Conservation (phyloP, 1,284 basidiomycete genomes). For the Boletus subluridellus region DNA sequence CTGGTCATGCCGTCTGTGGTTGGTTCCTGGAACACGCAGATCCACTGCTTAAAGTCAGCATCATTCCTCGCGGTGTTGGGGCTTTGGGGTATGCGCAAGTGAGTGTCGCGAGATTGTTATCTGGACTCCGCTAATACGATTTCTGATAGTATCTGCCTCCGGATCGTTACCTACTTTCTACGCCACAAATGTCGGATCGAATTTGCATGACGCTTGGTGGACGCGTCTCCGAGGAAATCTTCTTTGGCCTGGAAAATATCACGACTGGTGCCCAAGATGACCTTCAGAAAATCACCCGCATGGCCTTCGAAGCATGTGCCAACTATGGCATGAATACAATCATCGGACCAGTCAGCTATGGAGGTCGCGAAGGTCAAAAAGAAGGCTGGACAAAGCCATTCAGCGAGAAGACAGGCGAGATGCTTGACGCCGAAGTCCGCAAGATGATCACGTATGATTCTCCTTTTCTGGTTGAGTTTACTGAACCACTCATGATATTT, state of each 20-base stretch:
- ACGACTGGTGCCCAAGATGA: conserved; percentile 99
- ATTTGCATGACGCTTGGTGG: conserved; percentile 99
- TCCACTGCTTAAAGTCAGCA: conserved; percentile 63
- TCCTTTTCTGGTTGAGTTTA: not conserved
- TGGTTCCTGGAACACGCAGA: no score
- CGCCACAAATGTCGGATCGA: conserved; percentile 90
- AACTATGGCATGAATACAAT: conserved; percentile 95
- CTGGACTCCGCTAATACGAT: conserved; percentile 9
- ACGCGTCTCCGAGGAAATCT: conserved; percentile 96
- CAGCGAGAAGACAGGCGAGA: conserved; percentile 94
- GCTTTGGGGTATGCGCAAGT: conserved; percentile 96
- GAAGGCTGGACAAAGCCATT: conserved; percentile 97
- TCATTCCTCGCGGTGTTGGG: conserved; percentile 95
- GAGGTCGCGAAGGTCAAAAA: conserved; percentile 75
- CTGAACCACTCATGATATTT: conserved; percentile 6
- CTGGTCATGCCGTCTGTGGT: no score
- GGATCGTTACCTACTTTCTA: conserved; percentile 93
- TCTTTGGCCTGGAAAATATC: conserved; percentile 90
- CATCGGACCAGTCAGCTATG: conserved; percentile 96
- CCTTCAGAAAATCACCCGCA: conserved; percentile 94
- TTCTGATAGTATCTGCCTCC: conserved; percentile 80
- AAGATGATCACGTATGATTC: conserved; percentile 82
- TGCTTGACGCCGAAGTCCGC: conserved; percentile 87
- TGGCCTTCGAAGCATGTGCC: conserved; percentile 94
- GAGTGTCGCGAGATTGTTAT: conserved; percentile 21